Conservation (phyloP, 345 rosid genomes). For the Corchorus capsularis region DNA sequence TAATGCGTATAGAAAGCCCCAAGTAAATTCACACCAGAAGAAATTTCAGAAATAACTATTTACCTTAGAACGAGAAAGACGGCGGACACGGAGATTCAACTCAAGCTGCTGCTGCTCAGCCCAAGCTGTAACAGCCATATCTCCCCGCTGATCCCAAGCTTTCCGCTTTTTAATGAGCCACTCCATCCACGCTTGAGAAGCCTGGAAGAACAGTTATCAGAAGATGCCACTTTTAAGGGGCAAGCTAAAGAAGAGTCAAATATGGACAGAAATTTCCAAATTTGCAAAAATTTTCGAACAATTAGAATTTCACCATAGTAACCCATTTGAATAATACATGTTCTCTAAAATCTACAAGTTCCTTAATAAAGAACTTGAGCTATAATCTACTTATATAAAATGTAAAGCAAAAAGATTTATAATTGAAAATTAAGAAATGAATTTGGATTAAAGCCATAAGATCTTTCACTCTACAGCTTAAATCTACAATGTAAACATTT, state of each 20-base stretch:
- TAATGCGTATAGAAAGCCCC: slow-evolving; percentile 10
- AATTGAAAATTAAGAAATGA: background rate
- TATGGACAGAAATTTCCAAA: background rate
- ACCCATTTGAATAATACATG: background rate
- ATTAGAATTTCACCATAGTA: background rate
- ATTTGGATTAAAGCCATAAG: background rate
- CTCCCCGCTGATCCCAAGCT: slow-evolving; percentile 94
- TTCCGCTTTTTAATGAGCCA: slow-evolving; percentile 91
- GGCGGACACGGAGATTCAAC: slow-evolving; percentile 78
- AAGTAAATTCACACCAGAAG: slow-evolving; percentile 3
- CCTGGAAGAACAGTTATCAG: slow-evolving; percentile 45
- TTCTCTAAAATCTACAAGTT: background rate
- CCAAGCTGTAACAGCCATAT: slow-evolving; percentile 94
- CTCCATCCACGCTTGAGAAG: slow-evolving; percentile 98
- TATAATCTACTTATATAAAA: background rate
- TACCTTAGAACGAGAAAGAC: slow-evolving; percentile 92
- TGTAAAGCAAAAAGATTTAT: background rate
- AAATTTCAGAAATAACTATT: slow-evolving; percentile 4
- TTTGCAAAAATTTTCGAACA: background rate
- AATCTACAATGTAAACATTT: background rate
- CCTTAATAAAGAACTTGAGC: background rate
- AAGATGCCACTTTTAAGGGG: background rate
- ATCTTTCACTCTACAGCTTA: background rate
- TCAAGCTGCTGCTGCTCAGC: slow-evolving; percentile 97
- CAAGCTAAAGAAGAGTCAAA: background rate